A percentile compares a stretch with the other conserved stretches of the same genome.
Evolutionary conservation across 768 basidiomycete genomes (phyloP).

Genomic region (Suillus occidentalis): DNA sequence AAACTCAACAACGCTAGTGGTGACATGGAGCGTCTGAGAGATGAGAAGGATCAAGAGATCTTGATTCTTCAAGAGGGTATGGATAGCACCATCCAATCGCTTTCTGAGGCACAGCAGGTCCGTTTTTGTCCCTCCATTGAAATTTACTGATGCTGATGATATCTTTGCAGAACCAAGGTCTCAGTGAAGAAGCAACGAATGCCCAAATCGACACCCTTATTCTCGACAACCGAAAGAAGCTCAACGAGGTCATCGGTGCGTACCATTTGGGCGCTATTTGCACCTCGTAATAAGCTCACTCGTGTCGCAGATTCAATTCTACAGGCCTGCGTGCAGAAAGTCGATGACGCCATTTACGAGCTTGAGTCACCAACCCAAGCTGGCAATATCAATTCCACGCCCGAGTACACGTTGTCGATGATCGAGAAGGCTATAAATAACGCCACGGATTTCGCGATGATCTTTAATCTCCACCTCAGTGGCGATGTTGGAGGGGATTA

Average conservation of each 20-base stretch:
- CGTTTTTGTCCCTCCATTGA: slow-evolving; percentile 8
- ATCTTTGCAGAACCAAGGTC: slow-evolving; percentile 65
- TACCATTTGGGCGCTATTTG: slow-evolving; percentile 12
- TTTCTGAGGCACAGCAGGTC: slow-evolving; percentile 86
- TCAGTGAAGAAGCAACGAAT: slow-evolving; percentile 87
- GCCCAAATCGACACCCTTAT: slow-evolving; percentile 98
- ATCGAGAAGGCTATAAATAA: slow-evolving; percentile 95
- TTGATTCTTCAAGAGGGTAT: slow-evolving; percentile 93
- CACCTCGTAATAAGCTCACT: slow-evolving; percentile 13
- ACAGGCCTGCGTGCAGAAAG: slow-evolving; percentile 93
- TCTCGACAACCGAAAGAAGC: slow-evolving; percentile 94
- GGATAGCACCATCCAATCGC: slow-evolving; percentile 86
- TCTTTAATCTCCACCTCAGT: slow-evolving; percentile 88
- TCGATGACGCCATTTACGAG: slow-evolving; percentile 97
- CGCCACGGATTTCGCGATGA: slow-evolving; percentile 93
- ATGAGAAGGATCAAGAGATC: slow-evolving; percentile 98
- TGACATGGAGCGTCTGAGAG: slow-evolving; percentile 79
- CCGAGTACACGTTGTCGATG: slow-evolving; percentile 97
- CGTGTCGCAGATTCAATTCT: slow-evolving; percentile 83
- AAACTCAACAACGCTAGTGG: slow-evolving; percentile 74
- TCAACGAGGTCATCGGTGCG: slow-evolving; percentile 93
- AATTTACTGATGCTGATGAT: slow-evolving; percentile 3
- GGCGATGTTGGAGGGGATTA: slow-evolving; percentile 90
- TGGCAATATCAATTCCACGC: slow-evolving; percentile 96
- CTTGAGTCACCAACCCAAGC: slow-evolving; percentile 93